Evolutionary conservation across 805 yeast genomes (phyloP).

Genomic region (Zygotorulaspora danielsina): DNA sequence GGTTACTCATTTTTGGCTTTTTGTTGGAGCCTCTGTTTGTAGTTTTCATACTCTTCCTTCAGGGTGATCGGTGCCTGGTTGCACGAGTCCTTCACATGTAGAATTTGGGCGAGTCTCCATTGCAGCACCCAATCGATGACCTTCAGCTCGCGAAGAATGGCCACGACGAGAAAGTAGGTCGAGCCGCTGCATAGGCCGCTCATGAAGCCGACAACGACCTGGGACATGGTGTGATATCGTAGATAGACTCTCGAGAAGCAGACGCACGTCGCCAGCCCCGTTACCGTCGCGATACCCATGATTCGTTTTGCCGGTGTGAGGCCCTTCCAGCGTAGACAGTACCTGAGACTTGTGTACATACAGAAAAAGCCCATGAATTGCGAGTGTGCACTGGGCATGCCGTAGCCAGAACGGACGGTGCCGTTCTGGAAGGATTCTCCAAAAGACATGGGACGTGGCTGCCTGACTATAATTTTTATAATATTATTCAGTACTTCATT

Average conservation of each 20-base stretch:
- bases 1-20: slow-evolving; percentile 1
- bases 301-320: slow-evolving; percentile 31
- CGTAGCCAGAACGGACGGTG: slow-evolving; percentile 60
- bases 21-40: slow-evolving; percentile 27
- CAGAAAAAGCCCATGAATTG: slow-evolving; percentile 90
- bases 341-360: slow-evolving; percentile 48
- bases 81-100: slow-evolving; percentile 59
- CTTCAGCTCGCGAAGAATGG: slow-evolving; percentile 61
- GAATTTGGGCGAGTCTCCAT: slow-evolving; percentile 49
- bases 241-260: slow-evolving; percentile 74
- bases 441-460: slow-evolving; percentile 64
- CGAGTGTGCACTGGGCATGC: slow-evolving; percentile 97
- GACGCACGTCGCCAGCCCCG: slow-evolving; percentile 35
- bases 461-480: slow-evolving; percentile 58
- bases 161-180: slow-evolving; percentile 49
- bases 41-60: slow-evolving; percentile 43
- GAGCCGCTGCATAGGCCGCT: slow-evolving; percentile 61
- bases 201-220: slow-evolving; percentile 67
- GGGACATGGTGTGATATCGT: slow-evolving; percentile 67
- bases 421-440: slow-evolving; percentile 36
- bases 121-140: slow-evolving; percentile 58
- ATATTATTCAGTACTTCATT: slow-evolving; percentile 71
- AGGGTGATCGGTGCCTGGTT: slow-evolving; percentile 45
- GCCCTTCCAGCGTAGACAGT: slow-evolving; percentile 42
- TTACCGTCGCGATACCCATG: slow-evolving; percentile 31